Evolutionary conservation across 2,329 filamentous ascomycete genomes (phyloP).

Genomic region (Aspergillus fumigatus): DNA sequence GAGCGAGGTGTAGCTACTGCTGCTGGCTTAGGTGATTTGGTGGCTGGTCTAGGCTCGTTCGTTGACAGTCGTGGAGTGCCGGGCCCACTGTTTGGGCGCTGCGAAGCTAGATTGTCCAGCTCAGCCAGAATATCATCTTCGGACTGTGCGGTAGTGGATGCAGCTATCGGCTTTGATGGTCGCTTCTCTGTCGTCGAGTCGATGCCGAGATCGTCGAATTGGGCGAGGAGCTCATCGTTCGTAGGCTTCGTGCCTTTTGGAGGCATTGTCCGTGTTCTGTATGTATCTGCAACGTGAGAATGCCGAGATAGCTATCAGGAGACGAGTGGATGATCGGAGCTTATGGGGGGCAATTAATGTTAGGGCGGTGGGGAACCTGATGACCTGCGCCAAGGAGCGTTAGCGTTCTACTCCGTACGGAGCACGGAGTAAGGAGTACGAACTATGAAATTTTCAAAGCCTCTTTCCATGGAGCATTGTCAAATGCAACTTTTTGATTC

Average conservation of each 20-base stretch:
- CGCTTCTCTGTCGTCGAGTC: constrained; percentile 27
- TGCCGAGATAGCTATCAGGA: neutral
- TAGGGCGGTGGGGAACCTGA: constrained; percentile 18
- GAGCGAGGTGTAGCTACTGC: constrained; percentile 39
- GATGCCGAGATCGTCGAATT: constrained; percentile 45
- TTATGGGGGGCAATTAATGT: constrained; percentile 8
- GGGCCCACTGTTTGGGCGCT: constrained; percentile 66
- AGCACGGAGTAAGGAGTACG: too few relatives aligned
- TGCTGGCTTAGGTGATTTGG: constrained; percentile 51
- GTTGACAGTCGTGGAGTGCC: constrained; percentile 69
- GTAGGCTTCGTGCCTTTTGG: constrained; percentile 39
- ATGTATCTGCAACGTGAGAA: constrained; percentile 1
- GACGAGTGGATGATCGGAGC: constrained; percentile 4
- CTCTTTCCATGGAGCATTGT: neutral
- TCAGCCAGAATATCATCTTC: constrained; percentile 81
- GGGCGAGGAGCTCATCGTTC: constrained; percentile 47
- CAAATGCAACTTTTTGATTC: neutral
- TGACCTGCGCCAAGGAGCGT: constrained; percentile 26
- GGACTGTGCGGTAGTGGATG: constrained; percentile 22
- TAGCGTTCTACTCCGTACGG: too few relatives aligned
- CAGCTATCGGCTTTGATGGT: constrained; percentile 23
- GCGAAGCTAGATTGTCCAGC: constrained; percentile 72
- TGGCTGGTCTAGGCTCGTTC: constrained; percentile 47
- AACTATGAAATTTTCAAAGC: neutral
- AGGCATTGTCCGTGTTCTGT: constrained; percentile 24